Evolutionary conservation across 495 filamentous ascomycete genomes (phyloP), one percentile per base, ranked within the genome.

Genomic region (Pyrenopolyporus hunteri): DNA sequence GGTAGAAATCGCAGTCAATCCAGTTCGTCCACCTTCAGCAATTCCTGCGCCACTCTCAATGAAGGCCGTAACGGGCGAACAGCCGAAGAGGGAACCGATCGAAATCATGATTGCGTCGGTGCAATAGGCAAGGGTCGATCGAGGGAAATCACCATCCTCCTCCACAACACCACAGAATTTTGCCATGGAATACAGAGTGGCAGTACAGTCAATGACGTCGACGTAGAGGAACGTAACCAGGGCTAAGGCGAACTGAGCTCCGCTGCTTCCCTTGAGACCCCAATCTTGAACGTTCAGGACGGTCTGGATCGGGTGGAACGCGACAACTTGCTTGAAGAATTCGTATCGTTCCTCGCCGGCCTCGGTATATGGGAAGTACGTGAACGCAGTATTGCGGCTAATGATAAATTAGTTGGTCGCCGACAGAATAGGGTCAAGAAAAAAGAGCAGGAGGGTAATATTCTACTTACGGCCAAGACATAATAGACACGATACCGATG

Each of bases 211-310:
- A 47, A 87, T 82, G 49, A 93, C 92, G 73, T 94, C 90, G 48
- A 94, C 90, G 63, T 94, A 93, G 57, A 92, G 82, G 69, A 94
- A 93, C 10, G 90, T 93, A 64, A 94, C 85, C 33, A 93, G 83
- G 1, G 90, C 89, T 10, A 93, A 73, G 28, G 82, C 85, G 68
- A 94, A 92, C 55, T 75, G 68, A 0, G 85, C 83, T 32, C 84
- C 83, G 5, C 74, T 75, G 6, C 74, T 69, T 3, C 68, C 73
- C 26, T 42, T 17, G 10, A 93, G 67, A 66, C 87, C 69, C 89
- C 89, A 93, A 11, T 90, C 74, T 60, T 88, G 85, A 4, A 81
- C 86, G 2, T 73, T 76, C 5, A 92, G 70, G 9, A 81, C 88
- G 42, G 84, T 80, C 60, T 83, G 66, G 67, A 93, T 91, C 7